Conservation (phyloP, 345 rosid species). For the Eucalyptus albens region DNA sequence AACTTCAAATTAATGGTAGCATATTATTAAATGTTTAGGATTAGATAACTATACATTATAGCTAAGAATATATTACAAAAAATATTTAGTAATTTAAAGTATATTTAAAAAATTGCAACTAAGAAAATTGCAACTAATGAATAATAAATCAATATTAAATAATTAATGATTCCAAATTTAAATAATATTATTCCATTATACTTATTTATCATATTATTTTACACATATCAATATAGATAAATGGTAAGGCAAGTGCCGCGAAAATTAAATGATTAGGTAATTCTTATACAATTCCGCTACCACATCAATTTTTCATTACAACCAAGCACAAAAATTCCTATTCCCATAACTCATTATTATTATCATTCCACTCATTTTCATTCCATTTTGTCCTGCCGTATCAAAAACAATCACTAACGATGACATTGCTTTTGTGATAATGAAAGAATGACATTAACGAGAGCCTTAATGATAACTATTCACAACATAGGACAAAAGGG, state of each 20-base stretch:
- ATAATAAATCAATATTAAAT: neutral
- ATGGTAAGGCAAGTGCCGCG: neutral
- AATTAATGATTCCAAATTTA: neutral
- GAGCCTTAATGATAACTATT: neutral
- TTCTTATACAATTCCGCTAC: neutral
- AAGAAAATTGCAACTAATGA: neutral
- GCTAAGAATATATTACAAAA: neutral
- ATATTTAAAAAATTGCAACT: neutral
- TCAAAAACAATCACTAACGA: neutral
- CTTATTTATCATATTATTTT: neutral
- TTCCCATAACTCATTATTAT: neutral
- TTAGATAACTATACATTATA: neutral
- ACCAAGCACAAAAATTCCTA: neutral
- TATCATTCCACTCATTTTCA: neutral
- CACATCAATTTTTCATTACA: neutral
- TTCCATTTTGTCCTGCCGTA: neutral
- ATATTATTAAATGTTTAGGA: neutral
- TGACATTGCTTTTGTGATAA: neutral
- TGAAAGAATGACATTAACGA: neutral
- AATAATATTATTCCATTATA: neutral
- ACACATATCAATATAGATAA: neutral
- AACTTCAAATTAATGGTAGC: neutral
- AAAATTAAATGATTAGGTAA: neutral
- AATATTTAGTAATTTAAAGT: neutral
- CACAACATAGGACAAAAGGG: neutral